phyloP scores from a whole-genome alignment of 176 grass and related monocot species.

The Urochloa ruziziensis region DNA sequence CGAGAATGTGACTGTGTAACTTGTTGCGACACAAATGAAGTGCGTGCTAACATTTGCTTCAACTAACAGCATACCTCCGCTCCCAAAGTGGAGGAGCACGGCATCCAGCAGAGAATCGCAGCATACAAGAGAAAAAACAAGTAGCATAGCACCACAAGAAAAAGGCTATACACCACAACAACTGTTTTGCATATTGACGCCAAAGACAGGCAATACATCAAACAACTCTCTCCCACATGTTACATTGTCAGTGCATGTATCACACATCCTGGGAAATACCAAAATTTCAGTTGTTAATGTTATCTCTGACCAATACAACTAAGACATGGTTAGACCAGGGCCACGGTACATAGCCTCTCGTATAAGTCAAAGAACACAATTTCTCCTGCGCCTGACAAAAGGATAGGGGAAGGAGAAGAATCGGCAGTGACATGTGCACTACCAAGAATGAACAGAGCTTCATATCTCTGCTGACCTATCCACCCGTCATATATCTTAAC shows the following conservation, averaged over 20 bases:
- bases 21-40: neutral
- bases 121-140: neutral
- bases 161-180: neutral
- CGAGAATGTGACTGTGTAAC: neutral
- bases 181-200: neutral
- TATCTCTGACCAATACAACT: constrained; percentile 17
- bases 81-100: neutral
- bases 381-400: constrained; percentile 25
- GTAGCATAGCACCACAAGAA: neutral
- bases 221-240: neutral
- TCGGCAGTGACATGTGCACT: constrained; percentile 6
- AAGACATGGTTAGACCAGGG: constrained; percentile 24
- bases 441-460: constrained; percentile 23
- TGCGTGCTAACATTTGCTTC: neutral
- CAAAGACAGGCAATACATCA: neutral
- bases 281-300: neutral
- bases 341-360: constrained; percentile 11
- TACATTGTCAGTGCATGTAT: neutral
- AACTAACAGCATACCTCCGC: neutral
- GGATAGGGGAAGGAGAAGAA: constrained; percentile 18
- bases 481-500: constrained; percentile 21
- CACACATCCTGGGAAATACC: neutral
- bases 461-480: constrained; percentile 25
- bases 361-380: constrained; percentile 9
- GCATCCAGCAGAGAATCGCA: neutral